Base-by-base conservation (phyloP, 148 eudicot species). In the Rhododendron williamsianum region DNA sequence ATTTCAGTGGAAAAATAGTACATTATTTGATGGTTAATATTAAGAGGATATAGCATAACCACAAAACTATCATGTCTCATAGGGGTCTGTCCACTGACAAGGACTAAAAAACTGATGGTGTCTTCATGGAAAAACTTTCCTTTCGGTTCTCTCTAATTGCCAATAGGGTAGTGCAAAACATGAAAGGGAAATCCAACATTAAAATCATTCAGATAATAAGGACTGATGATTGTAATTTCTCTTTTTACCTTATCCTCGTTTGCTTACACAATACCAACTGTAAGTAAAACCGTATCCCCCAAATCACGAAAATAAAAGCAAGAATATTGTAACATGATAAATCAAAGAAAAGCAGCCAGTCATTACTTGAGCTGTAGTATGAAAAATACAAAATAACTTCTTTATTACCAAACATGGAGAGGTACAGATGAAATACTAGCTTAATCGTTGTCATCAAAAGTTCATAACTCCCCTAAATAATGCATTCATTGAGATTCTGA, bases 161-260 rank as follows among this genome's bases (percentile, higher is more conserved):
- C 51, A 36, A 79, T 5, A 4, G 35, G 36, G 0, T 38, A 51
- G 10, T 2, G 49, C 9, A 41, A 8, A 63, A 46, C 36, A 63
- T 13, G 18, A 63, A 13, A 79, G 41, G 76, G 25, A 67, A 18
- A 45, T 25, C 4, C 77, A 4, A 45, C 27, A 58, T 4, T 43
- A 60, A 23, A 41, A 45, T 65, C 46, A 25, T 45, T 36, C 2
- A 49, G 74, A 27, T 69, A 80, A 30, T 1, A 15, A 60, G 48
- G 30, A 84, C 25, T 30, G 85, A 74, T 56, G 48, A 4, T 82
- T 63, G 54, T 43, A 23, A 82, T 78, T 41, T 78, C 82, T 25
- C 84, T 81, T 36, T 78, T 72, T 54, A 83, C n/a, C 19, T 85
- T 48, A 82, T 88, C 79, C 56, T 84, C 80, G 25, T 43, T 82